Percentiles rank a stretch among this genome's conserved stretches.
Evolutionary conservation across 768 basidiomycete species (phyloP).

Genomic region (Lyophyllum semitale): DNA sequence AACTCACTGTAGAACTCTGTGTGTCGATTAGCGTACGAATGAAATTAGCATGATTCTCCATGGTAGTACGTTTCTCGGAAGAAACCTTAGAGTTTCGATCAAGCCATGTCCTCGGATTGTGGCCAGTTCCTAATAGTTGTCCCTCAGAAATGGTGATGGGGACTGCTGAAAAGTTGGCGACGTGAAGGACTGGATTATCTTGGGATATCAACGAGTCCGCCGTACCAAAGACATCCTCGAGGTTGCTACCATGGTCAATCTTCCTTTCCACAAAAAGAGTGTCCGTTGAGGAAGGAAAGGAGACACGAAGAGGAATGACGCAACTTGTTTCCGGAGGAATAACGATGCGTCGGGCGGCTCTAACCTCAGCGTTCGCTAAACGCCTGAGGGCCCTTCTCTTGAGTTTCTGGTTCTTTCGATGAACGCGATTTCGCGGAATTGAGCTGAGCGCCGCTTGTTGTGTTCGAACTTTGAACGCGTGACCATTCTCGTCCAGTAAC

Average conservation of each 20-base stretch:
- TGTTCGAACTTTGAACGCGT: not conserved
- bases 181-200: too few relatives aligned
- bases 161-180: too few relatives aligned
- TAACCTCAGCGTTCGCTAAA: not conserved
- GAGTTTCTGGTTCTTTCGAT: not conserved
- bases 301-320: constrained; percentile 5
- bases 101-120: constrained; percentile 15
- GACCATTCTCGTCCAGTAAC: not conserved
- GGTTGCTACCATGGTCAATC: constrained; percentile 2
- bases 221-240: constrained; percentile 9
- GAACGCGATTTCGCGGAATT: not conserved
- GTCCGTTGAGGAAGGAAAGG: not conserved
- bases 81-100: constrained; percentile 7
- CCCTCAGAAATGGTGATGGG: too few relatives aligned
- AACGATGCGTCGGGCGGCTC: not conserved
- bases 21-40: not conserved
- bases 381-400: not conserved
- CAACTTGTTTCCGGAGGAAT: constrained; percentile 17
- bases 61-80: not conserved
- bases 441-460: not conserved
- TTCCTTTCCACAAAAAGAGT: constrained; percentile 17
- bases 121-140: constrained; percentile 10
- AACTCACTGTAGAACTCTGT: not conserved
- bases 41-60: not conserved
- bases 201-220: too few relatives aligned